Evolutionary conservation across 2,329 filamentous ascomycete species (phyloP).

Genomic region (Pseudofabraea citricarpa): DNA sequence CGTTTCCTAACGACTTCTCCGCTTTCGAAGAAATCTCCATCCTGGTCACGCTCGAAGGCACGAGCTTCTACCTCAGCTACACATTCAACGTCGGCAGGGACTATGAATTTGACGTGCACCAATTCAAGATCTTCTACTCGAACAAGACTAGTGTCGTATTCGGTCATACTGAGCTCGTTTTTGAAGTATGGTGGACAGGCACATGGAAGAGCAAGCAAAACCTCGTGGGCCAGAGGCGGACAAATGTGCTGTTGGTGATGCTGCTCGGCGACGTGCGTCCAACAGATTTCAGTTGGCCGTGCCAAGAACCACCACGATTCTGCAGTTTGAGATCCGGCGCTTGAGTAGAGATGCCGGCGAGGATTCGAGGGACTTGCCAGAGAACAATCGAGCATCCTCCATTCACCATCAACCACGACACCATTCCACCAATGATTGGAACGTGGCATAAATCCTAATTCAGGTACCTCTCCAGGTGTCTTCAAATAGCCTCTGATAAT

Average conservation of each 20-base stretch:
- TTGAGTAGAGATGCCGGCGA: slow-evolving; percentile 71
- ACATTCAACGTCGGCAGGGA: slow-evolving; percentile 85
- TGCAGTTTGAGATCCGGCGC: slow-evolving; percentile 60
- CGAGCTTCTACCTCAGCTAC: slow-evolving; percentile 88
- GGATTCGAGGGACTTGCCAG: slow-evolving; percentile 90
- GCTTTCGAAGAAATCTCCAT: slow-evolving; percentile 91
- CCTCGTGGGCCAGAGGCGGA: slow-evolving; percentile 78
- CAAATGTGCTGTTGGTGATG: slow-evolving; percentile 90
- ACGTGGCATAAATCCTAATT: slow-evolving; percentile 76
- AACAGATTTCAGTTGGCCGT: slow-evolving; percentile 84
- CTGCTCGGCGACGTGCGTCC: slow-evolving; percentile 87
- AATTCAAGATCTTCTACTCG: slow-evolving; percentile 90
- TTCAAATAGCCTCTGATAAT: slow-evolving; percentile 89
- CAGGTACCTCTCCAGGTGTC: slow-evolving; percentile 75
- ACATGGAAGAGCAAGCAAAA: slow-evolving; percentile 80
- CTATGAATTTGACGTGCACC: slow-evolving; percentile 81
- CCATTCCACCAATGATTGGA: slow-evolving; percentile 99
- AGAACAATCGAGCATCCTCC: slow-evolving; percentile 94
- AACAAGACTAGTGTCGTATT: slow-evolving; percentile 84
- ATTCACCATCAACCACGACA: slow-evolving; percentile 87
- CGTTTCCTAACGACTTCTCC: slow-evolving; percentile 82
- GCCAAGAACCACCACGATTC: slow-evolving; percentile 95
- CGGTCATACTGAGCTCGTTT: slow-evolving; percentile 70
- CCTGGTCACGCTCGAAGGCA: slow-evolving; percentile 72
- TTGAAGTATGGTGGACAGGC: slow-evolving; percentile 87